Evolutionary conservation across 176 grass and related monocot species (phyloP).

Genomic region (Chrysopogon serrulatus): DNA sequence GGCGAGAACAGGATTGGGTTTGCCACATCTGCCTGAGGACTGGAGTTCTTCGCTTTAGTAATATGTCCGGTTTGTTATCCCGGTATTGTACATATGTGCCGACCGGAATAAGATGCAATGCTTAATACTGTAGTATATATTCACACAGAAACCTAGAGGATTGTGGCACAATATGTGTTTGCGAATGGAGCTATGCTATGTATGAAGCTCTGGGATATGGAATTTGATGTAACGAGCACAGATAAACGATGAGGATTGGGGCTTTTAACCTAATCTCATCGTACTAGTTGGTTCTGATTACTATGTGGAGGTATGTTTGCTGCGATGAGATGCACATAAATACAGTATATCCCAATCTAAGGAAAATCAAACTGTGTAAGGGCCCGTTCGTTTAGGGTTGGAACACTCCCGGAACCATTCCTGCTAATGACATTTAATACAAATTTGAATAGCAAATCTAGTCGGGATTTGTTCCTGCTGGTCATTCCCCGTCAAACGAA

Average conservation of each 20-base stretch:
- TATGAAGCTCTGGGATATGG: not conserved
- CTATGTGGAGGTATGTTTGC: not conserved
- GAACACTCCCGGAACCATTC: no score
- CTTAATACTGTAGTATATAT: not conserved
- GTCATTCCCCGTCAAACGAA: no score
- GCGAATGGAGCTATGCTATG: not conserved
- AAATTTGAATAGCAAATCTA: no score
- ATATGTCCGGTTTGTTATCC: not conserved
- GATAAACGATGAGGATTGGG: not conserved
- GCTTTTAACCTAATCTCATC: slow-evolving; percentile 15
- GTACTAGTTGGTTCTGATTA: not conserved
- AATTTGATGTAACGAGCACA: not conserved
- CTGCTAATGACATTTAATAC: no score
- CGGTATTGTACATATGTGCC: slow-evolving; percentile 3
- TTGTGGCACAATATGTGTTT: not conserved
- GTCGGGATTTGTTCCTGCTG: no score
- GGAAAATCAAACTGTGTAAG: no score
- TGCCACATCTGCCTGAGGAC: slow-evolving; percentile 54
- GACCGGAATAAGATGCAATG: not conserved
- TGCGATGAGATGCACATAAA: no score
- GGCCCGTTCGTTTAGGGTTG: no score
- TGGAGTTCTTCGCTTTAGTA: not conserved
- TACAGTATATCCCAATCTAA: no score
- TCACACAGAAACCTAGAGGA: not conserved
- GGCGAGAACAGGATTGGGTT: slow-evolving; percentile 78